phyloP scores from a whole-genome alignment of 805 yeast genomes.

The Ogataea neopini region DNA sequence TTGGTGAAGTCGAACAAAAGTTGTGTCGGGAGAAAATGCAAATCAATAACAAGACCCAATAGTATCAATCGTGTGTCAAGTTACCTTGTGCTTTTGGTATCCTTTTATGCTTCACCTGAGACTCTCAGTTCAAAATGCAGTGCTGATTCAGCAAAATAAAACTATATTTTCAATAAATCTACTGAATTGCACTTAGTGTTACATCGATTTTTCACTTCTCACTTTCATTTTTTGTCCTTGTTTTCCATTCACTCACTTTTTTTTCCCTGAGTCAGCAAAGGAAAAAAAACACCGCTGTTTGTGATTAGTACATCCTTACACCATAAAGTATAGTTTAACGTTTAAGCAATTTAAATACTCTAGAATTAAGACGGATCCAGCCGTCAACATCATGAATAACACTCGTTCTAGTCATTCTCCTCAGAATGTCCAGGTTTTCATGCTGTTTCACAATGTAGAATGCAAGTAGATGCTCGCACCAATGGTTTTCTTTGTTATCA shows the following conservation, averaged over 20 bases:
- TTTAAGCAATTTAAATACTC: neutral
- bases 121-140: neutral
- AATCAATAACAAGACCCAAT: neutral
- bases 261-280: neutral
- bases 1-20: neutral
- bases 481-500: neutral
- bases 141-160: neutral
- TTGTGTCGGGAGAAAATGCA: slow-evolving; percentile 1
- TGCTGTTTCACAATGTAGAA: slow-evolving; percentile 2
- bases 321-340: neutral
- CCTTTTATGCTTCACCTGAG: neutral
- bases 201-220: slow-evolving; percentile 7
- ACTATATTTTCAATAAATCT: neutral
- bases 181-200: neutral
- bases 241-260: neutral
- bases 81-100: neutral
- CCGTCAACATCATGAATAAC: neutral
- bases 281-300: neutral
- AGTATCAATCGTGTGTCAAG: neutral
- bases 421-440: neutral
- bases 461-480: slow-evolving; percentile 8
- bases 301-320: slow-evolving; percentile 1
- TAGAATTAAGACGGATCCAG: slow-evolving; percentile 6
- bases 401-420: neutral
- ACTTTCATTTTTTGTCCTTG: neutral